phyloP scores from a whole-genome alignment of 1,284 basidiomycete species.

The Leccinum insigne region DNA sequence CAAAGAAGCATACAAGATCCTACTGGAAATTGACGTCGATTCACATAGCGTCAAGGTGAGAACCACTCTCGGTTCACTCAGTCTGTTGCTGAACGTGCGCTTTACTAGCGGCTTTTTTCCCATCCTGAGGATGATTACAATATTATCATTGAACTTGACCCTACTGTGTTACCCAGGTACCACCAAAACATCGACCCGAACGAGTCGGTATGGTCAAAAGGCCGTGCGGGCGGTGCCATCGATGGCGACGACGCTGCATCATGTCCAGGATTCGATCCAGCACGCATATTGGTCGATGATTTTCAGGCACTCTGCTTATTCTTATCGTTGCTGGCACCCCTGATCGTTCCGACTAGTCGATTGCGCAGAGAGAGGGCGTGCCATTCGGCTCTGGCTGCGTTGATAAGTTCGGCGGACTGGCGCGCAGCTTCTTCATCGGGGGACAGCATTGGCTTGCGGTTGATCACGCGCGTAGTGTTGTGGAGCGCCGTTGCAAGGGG shows the following conservation, averaged over 20 bases:
- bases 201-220: constrained; percentile 42
- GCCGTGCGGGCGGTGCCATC: constrained; percentile 50
- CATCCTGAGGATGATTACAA: constrained; percentile 89
- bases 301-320: constrained; percentile 42
- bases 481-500: too few species aligned
- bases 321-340: background rate
- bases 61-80: background rate
- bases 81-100: constrained; percentile 10
- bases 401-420: too few species aligned
- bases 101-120: constrained; percentile 69
- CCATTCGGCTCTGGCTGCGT: too few species aligned
- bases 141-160: constrained; percentile 78
- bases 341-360: constrained; percentile 43
- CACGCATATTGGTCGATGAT: constrained; percentile 64
- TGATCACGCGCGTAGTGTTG: too few species aligned
- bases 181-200: constrained; percentile 61
- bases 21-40: constrained; percentile 23
- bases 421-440: too few species aligned
- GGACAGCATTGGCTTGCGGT: too few species aligned
- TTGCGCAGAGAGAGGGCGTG: too few species aligned
- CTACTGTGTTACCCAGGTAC: constrained; percentile 70
- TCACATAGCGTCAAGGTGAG: constrained; percentile 54
- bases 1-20: constrained; percentile 58
- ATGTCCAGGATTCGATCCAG: constrained; percentile 84
- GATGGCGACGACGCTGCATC: constrained; percentile 32